Conservation (phyloP, 1,284 basidiomycete species). For the Heliocybe sulcata region DNA sequence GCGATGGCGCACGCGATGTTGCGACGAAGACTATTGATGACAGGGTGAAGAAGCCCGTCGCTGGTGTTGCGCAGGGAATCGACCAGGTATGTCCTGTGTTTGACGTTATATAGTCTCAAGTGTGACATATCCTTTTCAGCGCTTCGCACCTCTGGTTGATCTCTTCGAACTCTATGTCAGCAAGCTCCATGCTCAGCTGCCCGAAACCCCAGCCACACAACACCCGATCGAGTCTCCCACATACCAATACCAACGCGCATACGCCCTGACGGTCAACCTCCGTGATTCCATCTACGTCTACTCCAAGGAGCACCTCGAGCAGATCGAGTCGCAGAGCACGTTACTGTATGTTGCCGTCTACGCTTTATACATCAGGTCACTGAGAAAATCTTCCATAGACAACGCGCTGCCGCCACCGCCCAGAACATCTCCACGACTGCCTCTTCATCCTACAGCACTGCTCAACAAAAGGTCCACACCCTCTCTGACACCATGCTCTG, state of each 20-base stretch:
- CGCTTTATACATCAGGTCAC: not conserved
- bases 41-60: constrained; percentile 54
- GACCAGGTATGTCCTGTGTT: constrained; percentile 51
- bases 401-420: constrained; percentile 65
- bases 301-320: constrained; percentile 64
- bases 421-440: constrained; percentile 48
- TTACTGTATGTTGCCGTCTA: constrained; percentile 53
- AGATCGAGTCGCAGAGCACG: constrained; percentile 58
- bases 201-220: constrained; percentile 1
- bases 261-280: constrained; percentile 54
- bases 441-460: constrained; percentile 43
- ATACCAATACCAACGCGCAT: constrained; percentile 71
- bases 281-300: constrained; percentile 55
- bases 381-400: constrained; percentile 27
- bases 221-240: constrained; percentile 16
- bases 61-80: constrained; percentile 56
- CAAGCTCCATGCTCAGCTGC: constrained; percentile 33
- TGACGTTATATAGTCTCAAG: too few relatives aligned
- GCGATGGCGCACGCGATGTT: constrained; percentile 44
- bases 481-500: constrained; percentile 57
- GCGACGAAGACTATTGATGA: constrained; percentile 65
- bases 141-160: constrained; percentile 66
- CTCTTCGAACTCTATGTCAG: constrained; percentile 56
- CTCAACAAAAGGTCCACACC: constrained; percentile 38
- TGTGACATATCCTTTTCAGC: constrained; percentile 27